Evolutionary conservation across 2,329 filamentous ascomycete species (phyloP), one percentile per base, ranked within the genome.

Genomic region (Apiospora pterosperma): DNA sequence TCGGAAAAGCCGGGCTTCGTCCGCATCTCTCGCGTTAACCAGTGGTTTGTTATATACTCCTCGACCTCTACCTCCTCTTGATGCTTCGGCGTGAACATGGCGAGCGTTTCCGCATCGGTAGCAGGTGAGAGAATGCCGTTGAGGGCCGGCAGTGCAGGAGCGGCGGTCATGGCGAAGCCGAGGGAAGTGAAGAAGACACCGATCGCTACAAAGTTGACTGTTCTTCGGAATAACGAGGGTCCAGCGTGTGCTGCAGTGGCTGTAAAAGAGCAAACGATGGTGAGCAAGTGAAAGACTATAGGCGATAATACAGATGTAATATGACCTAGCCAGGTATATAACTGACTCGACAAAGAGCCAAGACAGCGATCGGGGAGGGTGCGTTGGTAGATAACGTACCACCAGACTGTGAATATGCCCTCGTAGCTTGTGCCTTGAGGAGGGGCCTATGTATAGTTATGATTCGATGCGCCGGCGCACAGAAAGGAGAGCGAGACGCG

Each of bases 41-140:
- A 90, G 79, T 96, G 93, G 58, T 82, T 85, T 73, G 89, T 86
- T 76, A 98, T 92, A 73, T 87, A 85, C 10, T 87, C 82, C 69
- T 97, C 90, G 71, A 96, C 87, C 67, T 86, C 84, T 67, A 73
- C 79, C 34, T 82, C 77, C 63, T 84, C 79, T 12, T 84, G 84
- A 74, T 88, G 86, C 36, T 77, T 75, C 16, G 87, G 86, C 4
- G 78, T 77, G 81, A 88, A 97, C 69, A 90, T 81, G 5, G 77
- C 75, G 67, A 96, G 84, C 25, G 91, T 91, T 70, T 96, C 92
- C 72, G 86, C 88, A 78, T 97, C 91, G 36, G 86, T 85, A 68
- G 71, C 67, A 23, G 86, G 85, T 65, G 81, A 79, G 65, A 85
- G 68, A 67, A 87, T 77, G 62, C 78, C 80, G 59, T 79, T 78